Conservation (phyloP, 2,329 filamentous ascomycete genomes). For the Colletotrichum aenigma region DNA sequence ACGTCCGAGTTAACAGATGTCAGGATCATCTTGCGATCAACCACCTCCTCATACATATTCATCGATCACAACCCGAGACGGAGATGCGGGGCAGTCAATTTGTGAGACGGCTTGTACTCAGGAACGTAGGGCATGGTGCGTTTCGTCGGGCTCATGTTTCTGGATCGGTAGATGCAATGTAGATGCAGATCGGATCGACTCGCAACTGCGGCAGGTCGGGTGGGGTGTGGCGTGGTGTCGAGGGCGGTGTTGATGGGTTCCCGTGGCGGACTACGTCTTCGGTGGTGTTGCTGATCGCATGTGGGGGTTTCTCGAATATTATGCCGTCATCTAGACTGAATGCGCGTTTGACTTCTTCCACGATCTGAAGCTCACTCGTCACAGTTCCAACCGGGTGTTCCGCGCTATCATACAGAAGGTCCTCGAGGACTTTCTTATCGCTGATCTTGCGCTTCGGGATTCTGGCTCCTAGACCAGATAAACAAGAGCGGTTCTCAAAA, state of each 20-base stretch:
- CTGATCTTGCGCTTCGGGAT: constrained; percentile 6
- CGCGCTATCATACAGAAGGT: constrained; percentile 29
- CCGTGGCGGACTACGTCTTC: constrained; percentile 30
- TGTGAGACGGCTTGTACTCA: constrained; percentile 53
- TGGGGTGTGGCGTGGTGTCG: background rate
- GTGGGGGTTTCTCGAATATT: constrained; percentile 34
- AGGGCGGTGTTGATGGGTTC: constrained; percentile 21
- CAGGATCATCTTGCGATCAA: constrained; percentile 28
- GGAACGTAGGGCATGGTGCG: constrained; percentile 33
- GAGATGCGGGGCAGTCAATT: constrained; percentile 46
- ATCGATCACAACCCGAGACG: constrained; percentile 43
- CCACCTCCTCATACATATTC: constrained; percentile 42
- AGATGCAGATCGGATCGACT: constrained; percentile 29
- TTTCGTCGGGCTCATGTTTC: background rate
- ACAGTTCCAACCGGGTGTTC: constrained; percentile 33
- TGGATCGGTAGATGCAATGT: constrained; percentile 9
- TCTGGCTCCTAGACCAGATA: constrained; percentile 25
- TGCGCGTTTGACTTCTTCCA: constrained; percentile 18
- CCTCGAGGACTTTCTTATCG: constrained; percentile 33
- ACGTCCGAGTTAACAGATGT: constrained; percentile 29
- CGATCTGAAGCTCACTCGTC: constrained; percentile 29
- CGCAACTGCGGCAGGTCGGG: constrained; percentile 25
- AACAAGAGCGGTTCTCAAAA: constrained; percentile 28
- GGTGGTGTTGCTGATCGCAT: constrained; percentile 28
- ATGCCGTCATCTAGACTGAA: constrained; percentile 32